Percentiles rank a stretch among this genome's conserved stretches.
These are phyloP conservation scores for Nannizziopsis barbatae DNA, from an alignment of 2,329 filamentous ascomycete species.

Conservation along the genomic window DNA sequence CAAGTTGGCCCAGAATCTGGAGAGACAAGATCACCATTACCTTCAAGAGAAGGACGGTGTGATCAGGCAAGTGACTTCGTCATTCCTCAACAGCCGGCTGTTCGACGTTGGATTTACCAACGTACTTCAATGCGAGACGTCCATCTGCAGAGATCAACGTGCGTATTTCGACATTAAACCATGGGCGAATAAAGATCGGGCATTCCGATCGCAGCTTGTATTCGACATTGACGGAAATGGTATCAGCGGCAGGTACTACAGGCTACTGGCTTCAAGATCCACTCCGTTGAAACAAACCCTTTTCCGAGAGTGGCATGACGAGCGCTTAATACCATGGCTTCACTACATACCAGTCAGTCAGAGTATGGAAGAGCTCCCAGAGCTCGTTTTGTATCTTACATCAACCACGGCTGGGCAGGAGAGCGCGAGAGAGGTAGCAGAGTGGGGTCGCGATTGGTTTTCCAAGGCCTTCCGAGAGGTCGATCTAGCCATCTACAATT, in stretches of 20 bases:
- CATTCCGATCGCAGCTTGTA: conserved; percentile 14
- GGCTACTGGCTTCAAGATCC: conserved; percentile 17
- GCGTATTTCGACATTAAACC: conserved; percentile 12
- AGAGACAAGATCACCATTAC: conserved; percentile 6
- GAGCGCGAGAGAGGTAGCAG: conserved; percentile 15
- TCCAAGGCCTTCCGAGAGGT: conserved; percentile 13
- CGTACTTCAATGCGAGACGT: conserved; percentile 15
- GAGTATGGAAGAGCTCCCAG: conserved; percentile 18
- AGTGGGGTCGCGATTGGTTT: conserved; percentile 16
- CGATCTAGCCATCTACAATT: conserved; percentile 17
- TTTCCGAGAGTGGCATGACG: conserved; percentile 21
- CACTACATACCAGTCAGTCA: conserved; percentile 21
- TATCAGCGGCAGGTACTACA: conserved; percentile 20
- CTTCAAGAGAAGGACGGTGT: conserved; percentile 2
- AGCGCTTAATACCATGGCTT: conserved; percentile 18
- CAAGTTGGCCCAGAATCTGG: conserved; percentile 14
- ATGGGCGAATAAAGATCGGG: conserved; percentile 15
- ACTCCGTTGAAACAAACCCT: conserved; percentile 18
- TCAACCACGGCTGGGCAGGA: conserved; percentile 14
- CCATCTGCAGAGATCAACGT: conserved; percentile 14
- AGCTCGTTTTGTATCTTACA: conserved; percentile 17
- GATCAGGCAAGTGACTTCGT: conserved; percentile 5
- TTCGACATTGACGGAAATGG: conserved; percentile 21
- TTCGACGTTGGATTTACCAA: conserved; percentile 17
- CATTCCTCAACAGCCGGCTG: conserved; percentile 11